Conservation (phyloP, 2,329 filamentous ascomycete genomes). For the Dactylellina parvicollis region DNA sequence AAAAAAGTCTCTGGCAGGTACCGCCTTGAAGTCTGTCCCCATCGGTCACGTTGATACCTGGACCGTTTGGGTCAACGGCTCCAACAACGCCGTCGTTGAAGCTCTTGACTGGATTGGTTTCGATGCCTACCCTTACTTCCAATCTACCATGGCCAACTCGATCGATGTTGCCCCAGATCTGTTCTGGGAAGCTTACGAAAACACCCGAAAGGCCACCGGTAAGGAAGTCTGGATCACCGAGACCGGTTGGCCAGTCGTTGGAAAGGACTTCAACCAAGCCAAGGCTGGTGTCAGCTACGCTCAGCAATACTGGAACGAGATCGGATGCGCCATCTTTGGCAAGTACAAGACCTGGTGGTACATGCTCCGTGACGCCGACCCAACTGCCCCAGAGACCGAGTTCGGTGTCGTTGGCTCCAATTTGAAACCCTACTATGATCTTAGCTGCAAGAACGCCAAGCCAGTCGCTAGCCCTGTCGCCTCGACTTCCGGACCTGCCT, state of each 20-base stretch:
- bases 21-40: conserved; percentile 67
- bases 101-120: conserved; percentile 82
- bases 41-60: conserved; percentile 92
- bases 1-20: conserved; percentile 71
- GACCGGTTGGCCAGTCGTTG: conserved; percentile 85
- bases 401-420: conserved; percentile 74
- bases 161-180: conserved; percentile 73
- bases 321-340: conserved; percentile 76
- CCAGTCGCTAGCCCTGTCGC: conserved; percentile 52
- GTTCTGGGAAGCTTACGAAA: conserved; percentile 74
- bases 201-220: conserved; percentile 69
- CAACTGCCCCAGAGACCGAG: conserved; percentile 71
- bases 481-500: neutral
- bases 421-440: conserved; percentile 70
- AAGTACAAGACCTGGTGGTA: conserved; percentile 78
- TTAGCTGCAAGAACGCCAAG: conserved; percentile 67
- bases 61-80: conserved; percentile 78
- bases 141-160: conserved; percentile 73
- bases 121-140: conserved; percentile 86
- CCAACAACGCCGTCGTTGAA: conserved; percentile 76
- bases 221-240: conserved; percentile 88
- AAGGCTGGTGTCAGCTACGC: conserved; percentile 75
- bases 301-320: conserved; percentile 80
- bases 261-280: conserved; percentile 70
- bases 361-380: conserved; percentile 74